Base-by-base conservation (phyloP, 2,329 filamentous ascomycete species). In the Tolypocladium nubicola region DNA sequence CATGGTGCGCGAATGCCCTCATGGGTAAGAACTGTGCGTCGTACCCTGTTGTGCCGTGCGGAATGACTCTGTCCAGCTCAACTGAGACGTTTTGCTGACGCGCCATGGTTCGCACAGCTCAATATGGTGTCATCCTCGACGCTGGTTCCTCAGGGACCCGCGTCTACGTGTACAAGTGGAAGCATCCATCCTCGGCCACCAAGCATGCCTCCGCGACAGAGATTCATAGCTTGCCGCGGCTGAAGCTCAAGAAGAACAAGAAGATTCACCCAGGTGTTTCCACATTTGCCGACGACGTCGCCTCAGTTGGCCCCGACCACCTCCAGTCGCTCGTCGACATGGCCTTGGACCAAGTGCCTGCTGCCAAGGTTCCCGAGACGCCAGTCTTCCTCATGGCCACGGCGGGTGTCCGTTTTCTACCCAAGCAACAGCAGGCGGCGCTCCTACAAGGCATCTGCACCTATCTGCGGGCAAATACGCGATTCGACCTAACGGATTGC, bases 131-230 rank as follows among this genome's bases (percentile, higher is more conserved):
- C 66, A 92, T 99, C 70, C 83, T 99, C 68, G 94, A 99, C 81
- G 94, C 94, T 71, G 94, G 94, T 65, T 97, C 94, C 73, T 97
- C 94, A 72, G 93, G 94, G 70, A 97, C 93, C 67, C 88, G 94
- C 70, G 81, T 96, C 61, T 90, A 99, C 72, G 84, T 99, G 58
- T 99, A 99, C 75, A 84, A 86, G 73, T 99, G 94, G 94, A 83
- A 92, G 67, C 88, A 95, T 68, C 85, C 86, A 62, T 77, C 83
- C 43, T 80, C 80, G 63, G 87, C 88, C 45, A 56, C 62, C 77
- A 83, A 66, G 79, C 84, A 85, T 57, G 64, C 70, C 30, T 67
- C 68, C 14, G 55, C 62, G 19, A 57, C 64, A 4, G 65, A 73
- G 56, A 60, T 92, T 53, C 81, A 83, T 58, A 83, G 80, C 54